These are phyloP conservation scores for Austropuccinia psidii DNA, from an alignment of 1,284 basidiomycete genomes.

Conservation along the genomic window DNA sequence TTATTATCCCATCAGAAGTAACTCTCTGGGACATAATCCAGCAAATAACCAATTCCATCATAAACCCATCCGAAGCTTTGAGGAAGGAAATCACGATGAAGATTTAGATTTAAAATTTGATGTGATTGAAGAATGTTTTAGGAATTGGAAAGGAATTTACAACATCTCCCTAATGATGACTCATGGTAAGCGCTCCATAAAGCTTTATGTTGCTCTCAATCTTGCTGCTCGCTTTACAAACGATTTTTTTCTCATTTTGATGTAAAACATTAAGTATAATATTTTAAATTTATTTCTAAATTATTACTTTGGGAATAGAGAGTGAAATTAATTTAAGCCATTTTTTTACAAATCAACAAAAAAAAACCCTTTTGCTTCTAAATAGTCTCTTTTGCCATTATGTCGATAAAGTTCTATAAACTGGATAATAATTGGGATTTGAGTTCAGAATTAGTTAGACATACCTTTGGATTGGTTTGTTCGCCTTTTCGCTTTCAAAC, in stretches of 20 bases:
- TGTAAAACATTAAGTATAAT: no score
- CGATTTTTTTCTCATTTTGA: no score
- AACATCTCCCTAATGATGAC: slow-evolving; percentile 92
- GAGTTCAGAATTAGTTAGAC: slow-evolving; percentile 78
- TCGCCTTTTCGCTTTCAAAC: neutral
- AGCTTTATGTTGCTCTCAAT: neutral
- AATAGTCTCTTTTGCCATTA: slow-evolving; percentile 55
- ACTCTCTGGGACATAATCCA: slow-evolving; percentile 48
- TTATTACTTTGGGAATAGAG: no score
- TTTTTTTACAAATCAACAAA: neutral
- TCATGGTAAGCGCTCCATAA: slow-evolving; percentile 64
- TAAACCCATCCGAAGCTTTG: neutral
- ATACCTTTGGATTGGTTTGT: slow-evolving; percentile 72
- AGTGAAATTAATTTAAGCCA: no score
- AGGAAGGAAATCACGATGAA: neutral
- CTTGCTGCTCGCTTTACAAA: neutral
- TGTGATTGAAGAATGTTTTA: slow-evolving; percentile 82
- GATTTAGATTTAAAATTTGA: slow-evolving; percentile 52
- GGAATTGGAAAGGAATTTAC: slow-evolving; percentile 88
- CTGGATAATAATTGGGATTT: slow-evolving; percentile 75
- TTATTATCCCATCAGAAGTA: slow-evolving; percentile 55
- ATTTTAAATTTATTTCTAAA: no score
- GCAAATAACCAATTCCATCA: neutral
- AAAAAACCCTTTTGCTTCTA: neutral
- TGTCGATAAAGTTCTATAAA: slow-evolving; percentile 80